Base-by-base conservation (phyloP, 225 moss, liverwort and hornwort species). In the Bryum argenteum region DNA sequence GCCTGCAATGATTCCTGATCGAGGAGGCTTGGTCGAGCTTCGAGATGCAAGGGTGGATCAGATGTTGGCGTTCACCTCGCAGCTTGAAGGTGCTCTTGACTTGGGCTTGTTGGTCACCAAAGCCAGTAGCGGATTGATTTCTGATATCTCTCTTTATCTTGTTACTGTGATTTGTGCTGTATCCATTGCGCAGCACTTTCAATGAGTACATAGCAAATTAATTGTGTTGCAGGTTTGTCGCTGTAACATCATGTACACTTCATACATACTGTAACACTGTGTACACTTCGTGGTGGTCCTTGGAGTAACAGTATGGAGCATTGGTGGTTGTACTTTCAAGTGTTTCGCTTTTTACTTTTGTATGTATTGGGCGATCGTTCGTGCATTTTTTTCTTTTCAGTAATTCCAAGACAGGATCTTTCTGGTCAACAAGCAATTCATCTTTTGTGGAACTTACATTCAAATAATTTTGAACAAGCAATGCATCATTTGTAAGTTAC, bases 21-120 rank as follows among this genome's bases (percentile, higher is more conserved):
- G 51, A 56, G 81, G 76, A 57, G 81, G 77, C 1, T 66, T 82
- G 72, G 54, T 61, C 18, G 77, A 76, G 17, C 57, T 74, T 28
- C 72, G 63, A 70, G 81, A 83, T 18, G 16, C 59, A 11, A 63
- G 52, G 38, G 40, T 84, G 19, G 77, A 81, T 57, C 84, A 77
- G 75, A 41, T 84, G 64, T 58, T 77, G 69, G 84, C 81, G 40
- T 56, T 79, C 17, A 71, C 81, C 63, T 79, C 87, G n/a, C 71
- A 69, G 69, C 58, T 87, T 57, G 87, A 87, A 81, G 84, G 79
- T 68, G 77, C 69, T 9, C 58, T 87, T 48, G 81, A 84, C 57
- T 63, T 84, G 42, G 81, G 77, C 12, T 44, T 82, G 21, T 42
- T 84, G 45, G 58, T 77, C 8, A 79, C 70, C 18, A 87, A 84